Base-by-base conservation (phyloP, 176 grass and related monocot species). In the Lolium perenne region DNA sequence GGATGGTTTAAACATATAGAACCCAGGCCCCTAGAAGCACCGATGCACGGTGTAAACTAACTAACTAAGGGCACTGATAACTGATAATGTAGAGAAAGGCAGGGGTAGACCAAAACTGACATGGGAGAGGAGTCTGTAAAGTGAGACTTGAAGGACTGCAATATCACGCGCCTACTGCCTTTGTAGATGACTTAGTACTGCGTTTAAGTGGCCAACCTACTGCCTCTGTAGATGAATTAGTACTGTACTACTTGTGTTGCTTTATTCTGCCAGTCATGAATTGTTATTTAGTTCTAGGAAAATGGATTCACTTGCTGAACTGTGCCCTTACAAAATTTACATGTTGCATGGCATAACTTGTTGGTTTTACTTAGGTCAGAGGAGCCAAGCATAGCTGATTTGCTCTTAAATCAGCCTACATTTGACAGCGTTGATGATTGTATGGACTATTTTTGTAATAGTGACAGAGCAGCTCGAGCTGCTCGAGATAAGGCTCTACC, bases 351-450 rank as follows among this genome's bases (percentile, higher is more conserved):
- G 21, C 72, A 51, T 51, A 51, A 75, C 47, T 21, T 74, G 20
- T 73, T 47, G n/a, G 14, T 62, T 79, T 46, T 79, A 79, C 13
- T 45, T 79, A 62, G 77, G 77, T 61, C 77, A 46, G 77, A 45
- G 56, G 20, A 61, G 57, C 57, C 2, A 26, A 13, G 12, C 11
- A 8, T 7, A 23, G n/a, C 4, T 47, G 56, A 62, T 12, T 38
- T 9, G 56, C 14, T 61, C 12, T 47, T 80, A 45, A 16, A 48
- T 62, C 7, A 9, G 7, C 78, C 18, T 48, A 46, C 4, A 4
- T 48, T 80, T 25, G 78, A 48, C 23, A 80, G 13, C 5, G 10
- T 64, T 5, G 78, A 80, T 0, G 78, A 64, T 64, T 2, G 3
- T 22, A 25, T 62, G 5, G 57, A 79, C 16, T 79, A 47, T 79